Conservation (phyloP, 805 yeast species). For the Metschnikowia kunwiensis region DNA sequence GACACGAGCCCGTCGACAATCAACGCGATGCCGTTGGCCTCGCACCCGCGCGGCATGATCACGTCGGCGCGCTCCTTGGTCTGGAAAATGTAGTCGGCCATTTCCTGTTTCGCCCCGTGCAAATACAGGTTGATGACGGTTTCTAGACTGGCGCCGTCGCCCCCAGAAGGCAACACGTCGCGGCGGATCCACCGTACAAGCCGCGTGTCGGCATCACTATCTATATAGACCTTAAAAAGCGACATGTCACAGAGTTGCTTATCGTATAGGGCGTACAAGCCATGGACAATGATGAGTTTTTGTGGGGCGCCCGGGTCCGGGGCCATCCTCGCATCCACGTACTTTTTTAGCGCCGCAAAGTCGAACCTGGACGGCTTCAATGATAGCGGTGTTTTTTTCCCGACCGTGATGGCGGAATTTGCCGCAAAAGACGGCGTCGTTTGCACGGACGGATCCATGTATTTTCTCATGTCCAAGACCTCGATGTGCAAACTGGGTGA, state of each 20-base stretch:
- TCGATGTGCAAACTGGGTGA: slow-evolving; percentile 22
- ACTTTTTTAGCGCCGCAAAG: slow-evolving; percentile 27
- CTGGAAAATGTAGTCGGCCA: slow-evolving; percentile 60
- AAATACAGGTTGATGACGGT: slow-evolving; percentile 47
- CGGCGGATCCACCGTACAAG: slow-evolving; percentile 72
- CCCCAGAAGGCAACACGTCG: slow-evolving; percentile 25
- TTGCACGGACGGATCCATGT: slow-evolving; percentile 19
- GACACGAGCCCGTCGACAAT: slow-evolving; percentile 64
- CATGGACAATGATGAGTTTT: slow-evolving; percentile 53
- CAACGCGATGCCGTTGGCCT: slow-evolving; percentile 51
- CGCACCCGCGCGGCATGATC: slow-evolving; percentile 69
- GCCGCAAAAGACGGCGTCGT: slow-evolving; percentile 20
- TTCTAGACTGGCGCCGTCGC: slow-evolving; percentile 24
- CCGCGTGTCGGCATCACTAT: slow-evolving; percentile 81
- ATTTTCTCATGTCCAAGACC: slow-evolving; percentile 46
- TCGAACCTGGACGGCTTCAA: slow-evolving; percentile 43
- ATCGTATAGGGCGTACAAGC: slow-evolving; percentile 77
- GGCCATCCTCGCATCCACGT: slow-evolving; percentile 9
- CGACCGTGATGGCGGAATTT: slow-evolving; percentile 30
- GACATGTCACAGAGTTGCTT: slow-evolving; percentile 52
- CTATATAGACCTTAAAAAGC: slow-evolving; percentile 68
- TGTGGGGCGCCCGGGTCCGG: slow-evolving; percentile 23
- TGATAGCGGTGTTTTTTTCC: slow-evolving; percentile 18
- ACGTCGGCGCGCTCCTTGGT: slow-evolving; percentile 75
- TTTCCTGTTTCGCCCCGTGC: slow-evolving; percentile 58